Base-by-base conservation (phyloP, 2,329 filamentous ascomycete species). In the Trichoderma cornu-damae region DNA sequence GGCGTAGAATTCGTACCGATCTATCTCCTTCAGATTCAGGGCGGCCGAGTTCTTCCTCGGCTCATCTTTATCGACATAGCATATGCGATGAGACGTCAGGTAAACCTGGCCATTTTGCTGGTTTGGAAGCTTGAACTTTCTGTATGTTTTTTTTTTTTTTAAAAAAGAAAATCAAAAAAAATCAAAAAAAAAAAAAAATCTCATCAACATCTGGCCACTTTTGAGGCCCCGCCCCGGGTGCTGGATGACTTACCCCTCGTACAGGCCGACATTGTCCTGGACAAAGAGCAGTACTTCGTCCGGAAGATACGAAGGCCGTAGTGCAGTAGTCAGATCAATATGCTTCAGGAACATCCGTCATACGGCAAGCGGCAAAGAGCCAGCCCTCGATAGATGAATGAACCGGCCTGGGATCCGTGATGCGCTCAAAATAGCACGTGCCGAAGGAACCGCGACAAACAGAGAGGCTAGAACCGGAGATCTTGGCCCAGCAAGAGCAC, bases 31-130 rank as follows among this genome's bases (percentile, higher is more conserved):
- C 55, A 99, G 76, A 63, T 96, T 89, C 54, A 99, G 79, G 14
- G 89, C 88, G 30, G 92, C 82, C 0, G 92, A 96, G 70, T 89
- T 85, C 68, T 88, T 88, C 61, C 93, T 83, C 14, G 94, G 91
- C 62, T 96, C 88, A 30, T 84, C 81, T 67, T 91, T 88, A 69
- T 96, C 92, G 62, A 99, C 89, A 70, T 97, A 99, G 77, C 93
- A 99, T 61, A 90, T 85, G 53, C 94, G 88, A 73, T 97, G 93
- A 7, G 94, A 96, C 16, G 94, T 99, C 73, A 99, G 73, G 71
- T 99, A 99, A 56, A 94, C 90, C 75, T 96, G 91, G 51, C 94
- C 94, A 76, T 96, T 90, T 71, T 99, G 94, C 64, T 95, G 90
- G 68, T 92, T 86, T 34, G 90, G 88, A 55, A 99, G 87, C 77